Percentiles rank a stretch among this genome's conserved stretches.
These are phyloP conservation scores for Mesotaenium endlicherianum DNA, from an alignment of 139 green algal species.

Conservation along the genomic window DNA sequence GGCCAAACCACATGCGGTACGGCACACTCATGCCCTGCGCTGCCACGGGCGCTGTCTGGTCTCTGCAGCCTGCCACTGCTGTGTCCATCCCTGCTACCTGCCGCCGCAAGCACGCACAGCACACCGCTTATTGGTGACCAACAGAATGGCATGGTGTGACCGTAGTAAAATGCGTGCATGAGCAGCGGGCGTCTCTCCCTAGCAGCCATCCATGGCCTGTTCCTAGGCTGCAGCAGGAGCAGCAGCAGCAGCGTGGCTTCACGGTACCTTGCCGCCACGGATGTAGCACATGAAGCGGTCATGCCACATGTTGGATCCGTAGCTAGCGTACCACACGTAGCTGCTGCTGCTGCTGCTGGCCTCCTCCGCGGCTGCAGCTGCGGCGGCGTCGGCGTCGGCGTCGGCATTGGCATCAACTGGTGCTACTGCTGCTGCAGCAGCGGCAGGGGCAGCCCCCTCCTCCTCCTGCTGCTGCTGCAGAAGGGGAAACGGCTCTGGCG, in stretches of 20 bases:
- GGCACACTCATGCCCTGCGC: not conserved
- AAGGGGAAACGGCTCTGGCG: no score
- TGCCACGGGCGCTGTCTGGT: constrained; percentile 3
- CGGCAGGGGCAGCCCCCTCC: no score
- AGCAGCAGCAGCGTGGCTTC: not conserved
- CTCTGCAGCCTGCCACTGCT: not conserved
- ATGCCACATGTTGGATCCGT: constrained; percentile 47
- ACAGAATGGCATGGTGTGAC: not conserved
- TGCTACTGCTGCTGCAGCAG: no score
- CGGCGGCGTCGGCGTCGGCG: no score
- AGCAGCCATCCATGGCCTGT: no score
- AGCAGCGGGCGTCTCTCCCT: no score
- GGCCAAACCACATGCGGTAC: constrained; percentile 47
- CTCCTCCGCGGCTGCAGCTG: not conserved
- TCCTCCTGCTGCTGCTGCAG: no score
- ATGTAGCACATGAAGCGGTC: constrained; percentile 58
- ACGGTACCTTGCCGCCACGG: constrained; percentile 26
- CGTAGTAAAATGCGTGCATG: no score
- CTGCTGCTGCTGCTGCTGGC: not conserved
- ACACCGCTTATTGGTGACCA: not conserved
- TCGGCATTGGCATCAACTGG: no score
- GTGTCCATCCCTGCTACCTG: constrained; percentile 26
- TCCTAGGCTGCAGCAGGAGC: not conserved
- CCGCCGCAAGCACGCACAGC: not conserved
- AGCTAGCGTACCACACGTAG: constrained; percentile 55